Conservation (phyloP, 306 rosid genomes). For the Glycine latifolia region DNA sequence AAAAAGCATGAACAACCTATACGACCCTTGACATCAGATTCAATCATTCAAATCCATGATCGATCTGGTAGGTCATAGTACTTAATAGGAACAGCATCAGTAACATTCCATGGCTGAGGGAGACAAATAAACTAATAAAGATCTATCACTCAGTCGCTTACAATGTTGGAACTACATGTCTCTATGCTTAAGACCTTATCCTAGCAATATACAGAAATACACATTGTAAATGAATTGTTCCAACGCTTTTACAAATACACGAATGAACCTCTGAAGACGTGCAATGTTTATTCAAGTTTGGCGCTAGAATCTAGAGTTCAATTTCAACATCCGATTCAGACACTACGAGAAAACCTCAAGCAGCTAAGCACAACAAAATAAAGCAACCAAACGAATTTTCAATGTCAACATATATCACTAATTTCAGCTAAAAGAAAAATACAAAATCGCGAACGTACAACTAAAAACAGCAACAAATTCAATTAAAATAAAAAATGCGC, state of each 20-base stretch:
- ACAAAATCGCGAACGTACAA: conserved; percentile 30
- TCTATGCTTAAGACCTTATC: not conserved
- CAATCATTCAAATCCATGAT: not conserved
- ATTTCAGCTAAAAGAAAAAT: conserved; percentile 26
- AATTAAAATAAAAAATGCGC: conserved; percentile 27
- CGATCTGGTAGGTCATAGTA: conserved; percentile 18
- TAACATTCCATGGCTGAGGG: not conserved
- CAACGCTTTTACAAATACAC: conserved; percentile 19
- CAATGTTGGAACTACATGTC: conserved; percentile 25
- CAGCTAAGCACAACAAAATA: conserved; percentile 38
- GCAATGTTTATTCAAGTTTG: conserved; percentile 21
- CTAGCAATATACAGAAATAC: conserved; percentile 18
- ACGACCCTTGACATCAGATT: conserved; percentile 1
- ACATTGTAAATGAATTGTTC: not conserved
- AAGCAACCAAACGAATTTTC: conserved; percentile 21
- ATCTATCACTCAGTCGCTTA: conserved; percentile 30
- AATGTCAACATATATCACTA: conserved; percentile 29
- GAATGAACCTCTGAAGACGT: conserved; percentile 32
- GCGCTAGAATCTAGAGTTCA: conserved; percentile 16
- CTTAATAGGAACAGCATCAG: conserved; percentile 5
- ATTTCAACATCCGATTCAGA: conserved; percentile 43
- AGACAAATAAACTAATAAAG: conserved; percentile 28
- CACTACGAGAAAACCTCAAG: conserved; percentile 28
- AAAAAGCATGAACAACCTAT: not conserved
- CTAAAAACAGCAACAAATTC: conserved; percentile 15